Evolutionary conservation across 2,329 filamentous ascomycete genomes (phyloP), one percentile per base, ranked within the genome.

Genomic region (Calonectria multiphialidica): DNA sequence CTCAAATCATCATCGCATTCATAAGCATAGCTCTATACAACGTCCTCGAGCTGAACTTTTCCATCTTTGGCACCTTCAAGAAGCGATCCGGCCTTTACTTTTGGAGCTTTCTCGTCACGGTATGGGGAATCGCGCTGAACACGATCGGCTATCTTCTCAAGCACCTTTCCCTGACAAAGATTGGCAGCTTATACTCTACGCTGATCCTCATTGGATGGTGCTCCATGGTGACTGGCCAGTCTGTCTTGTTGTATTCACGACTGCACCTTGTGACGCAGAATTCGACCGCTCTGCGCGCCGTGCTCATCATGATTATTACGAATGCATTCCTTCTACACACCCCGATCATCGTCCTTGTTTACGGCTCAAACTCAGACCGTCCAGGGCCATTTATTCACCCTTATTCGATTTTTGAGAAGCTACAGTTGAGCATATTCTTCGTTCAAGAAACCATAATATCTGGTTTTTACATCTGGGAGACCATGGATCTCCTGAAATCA

Each of bases 211-310:
- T 80, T 10, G 80, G 80, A 7, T 83, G 82, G 80, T 79, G 77
- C 18, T 74, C 79, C 1, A 91, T 92, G 89, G 86, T 92, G 0
- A 91, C 90, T 0, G 91, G 90, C 0, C 90, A 92, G 78, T 88
- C 88, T 0, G 76, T 92, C n/a, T 90, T 93, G 1, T 82, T 93
- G 0, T 93, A 90, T 81, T 92, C 90, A 1, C 86, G 91, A 1
- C 83, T 93, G 1, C 90, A 92, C 76, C 84, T 93, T 2, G 86
- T 93, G 16, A 83, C 90, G 10, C 86, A 86, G 16, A 88, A 90
- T 82, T 71, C 86, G 23, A 80, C 81, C 2, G 80, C 87, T 4
- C 83, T 92, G 1, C 85, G 85, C 2, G 84, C 84, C 23, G 87
- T 90, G 0, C 84, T 91, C 2, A 83, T 75, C 66, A 90, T 93